Percentiles rank a stretch among this genome's conserved stretches.
Evolutionary conservation across 2,329 filamentous ascomycete genomes (phyloP).

Genomic region (Aspergillus hiratsukae): DNA sequence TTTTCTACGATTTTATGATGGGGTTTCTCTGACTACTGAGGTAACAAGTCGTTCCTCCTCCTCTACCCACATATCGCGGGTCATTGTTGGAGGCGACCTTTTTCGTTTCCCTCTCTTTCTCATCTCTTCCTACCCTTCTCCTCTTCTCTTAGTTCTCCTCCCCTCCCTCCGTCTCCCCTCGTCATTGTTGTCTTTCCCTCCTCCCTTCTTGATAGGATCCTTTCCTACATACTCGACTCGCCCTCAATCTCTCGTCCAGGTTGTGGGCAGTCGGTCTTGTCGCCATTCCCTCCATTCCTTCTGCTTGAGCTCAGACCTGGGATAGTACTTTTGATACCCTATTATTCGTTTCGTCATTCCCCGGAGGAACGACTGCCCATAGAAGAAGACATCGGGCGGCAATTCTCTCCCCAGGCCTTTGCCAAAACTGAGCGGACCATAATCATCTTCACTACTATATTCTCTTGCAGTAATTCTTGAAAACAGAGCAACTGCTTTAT

Average conservation of each 20-base stretch:
- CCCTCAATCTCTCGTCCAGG: conserved; percentile 7
- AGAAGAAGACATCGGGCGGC: conserved; percentile 16
- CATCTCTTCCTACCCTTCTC: conserved; percentile 8
- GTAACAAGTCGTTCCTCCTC: not conserved
- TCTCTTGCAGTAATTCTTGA: conserved; percentile 1
- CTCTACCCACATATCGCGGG: not conserved
- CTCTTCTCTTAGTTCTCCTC: conserved; percentile 8
- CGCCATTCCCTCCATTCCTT: conserved; percentile 10
- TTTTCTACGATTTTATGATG: not conserved
- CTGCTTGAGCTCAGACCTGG: not conserved
- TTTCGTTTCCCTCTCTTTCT: conserved; percentile 13
- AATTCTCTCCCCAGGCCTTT: conserved; percentile 12
- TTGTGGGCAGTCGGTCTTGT: conserved; percentile 24
- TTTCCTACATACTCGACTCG: conserved; percentile 11
- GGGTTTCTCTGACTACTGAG: not conserved
- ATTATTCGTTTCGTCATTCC: conserved; percentile 29
- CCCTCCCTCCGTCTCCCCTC: conserved; percentile 11
- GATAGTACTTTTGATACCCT: conserved; percentile 1
- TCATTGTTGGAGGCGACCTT: not conserved
- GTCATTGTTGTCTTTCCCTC: conserved; percentile 10
- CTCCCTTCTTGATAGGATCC: conserved; percentile 10
- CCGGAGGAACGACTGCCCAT: conserved; percentile 39
- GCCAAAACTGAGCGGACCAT: not conserved
- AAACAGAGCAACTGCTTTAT: not conserved
- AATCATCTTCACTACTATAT: conserved; percentile 4